Percentiles rank a stretch among this genome's conserved stretches.
Conservation (phyloP, 257 asterid species). For the Euphrasia confusa region DNA sequence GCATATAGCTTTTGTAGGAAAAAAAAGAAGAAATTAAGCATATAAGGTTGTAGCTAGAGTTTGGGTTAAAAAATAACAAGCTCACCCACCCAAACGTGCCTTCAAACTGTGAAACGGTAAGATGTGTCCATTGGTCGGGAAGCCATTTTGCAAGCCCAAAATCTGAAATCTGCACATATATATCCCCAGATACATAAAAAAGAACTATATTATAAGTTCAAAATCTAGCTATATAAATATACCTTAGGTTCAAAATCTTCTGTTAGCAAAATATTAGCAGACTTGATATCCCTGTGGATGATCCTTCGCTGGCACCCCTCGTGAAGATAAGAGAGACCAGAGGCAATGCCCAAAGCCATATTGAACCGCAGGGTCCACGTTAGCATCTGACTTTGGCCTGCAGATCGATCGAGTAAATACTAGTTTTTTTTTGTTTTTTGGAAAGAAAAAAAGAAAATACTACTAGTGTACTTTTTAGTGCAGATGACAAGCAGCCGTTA, state of each 20-base stretch:
- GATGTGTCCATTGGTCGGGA: slow-evolving; percentile 95
- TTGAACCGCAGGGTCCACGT: background rate
- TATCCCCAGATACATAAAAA: no score
- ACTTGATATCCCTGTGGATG: slow-evolving; percentile 65
- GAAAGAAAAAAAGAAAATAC: background rate
- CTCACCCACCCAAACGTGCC: slow-evolving; percentile 77
- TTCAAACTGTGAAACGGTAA: slow-evolving; percentile 75
- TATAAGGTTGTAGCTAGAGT: no score
- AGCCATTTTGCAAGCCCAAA: slow-evolving; percentile 99
- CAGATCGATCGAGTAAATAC: no score
- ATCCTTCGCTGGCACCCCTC: background rate
- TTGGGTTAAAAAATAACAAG: no score
- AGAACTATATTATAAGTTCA: no score
- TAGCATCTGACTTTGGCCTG: background rate
- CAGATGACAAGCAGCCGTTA: slow-evolving; percentile 81
- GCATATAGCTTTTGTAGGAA: slow-evolving; percentile 61
- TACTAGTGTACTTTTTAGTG: slow-evolving; percentile 68
- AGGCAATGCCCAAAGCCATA: background rate
- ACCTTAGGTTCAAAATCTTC: slow-evolving; percentile 70
- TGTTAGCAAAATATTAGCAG: slow-evolving; percentile 84
- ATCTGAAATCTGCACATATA: slow-evolving; percentile 56
- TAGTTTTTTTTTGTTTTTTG: no score
- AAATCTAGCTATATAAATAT: no score
- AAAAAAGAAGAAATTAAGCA: background rate
- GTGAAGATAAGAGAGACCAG: background rate